A percentile compares a stretch with the other conserved stretches of the same genome.
phyloP scores from a whole-genome alignment of 2,329 filamentous ascomycete species.

The Shiraia sp. region DNA sequence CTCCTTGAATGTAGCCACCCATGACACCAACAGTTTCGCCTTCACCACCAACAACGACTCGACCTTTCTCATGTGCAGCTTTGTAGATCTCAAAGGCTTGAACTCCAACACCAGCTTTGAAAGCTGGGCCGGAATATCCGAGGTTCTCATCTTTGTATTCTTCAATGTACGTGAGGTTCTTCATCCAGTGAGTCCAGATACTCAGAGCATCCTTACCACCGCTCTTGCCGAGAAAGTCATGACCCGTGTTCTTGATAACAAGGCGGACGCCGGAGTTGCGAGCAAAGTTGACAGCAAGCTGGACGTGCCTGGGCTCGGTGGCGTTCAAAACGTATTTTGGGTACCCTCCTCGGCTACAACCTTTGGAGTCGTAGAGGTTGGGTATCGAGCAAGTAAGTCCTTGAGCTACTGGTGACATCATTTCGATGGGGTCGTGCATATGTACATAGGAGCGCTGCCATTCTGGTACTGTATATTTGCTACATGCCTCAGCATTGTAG shows the following conservation, averaged over 20 bases:
- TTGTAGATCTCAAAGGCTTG: slow-evolving; percentile 59
- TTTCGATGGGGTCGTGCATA: slow-evolving; percentile 41
- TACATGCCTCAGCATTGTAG: slow-evolving; percentile 36
- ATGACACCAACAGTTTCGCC: slow-evolving; percentile 57
- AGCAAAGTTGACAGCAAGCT: slow-evolving; percentile 43
- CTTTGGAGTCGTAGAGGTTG: slow-evolving; percentile 37
- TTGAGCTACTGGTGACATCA: slow-evolving; percentile 43
- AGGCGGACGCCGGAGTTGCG: slow-evolving; percentile 38
- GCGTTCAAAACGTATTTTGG: slow-evolving; percentile 43
- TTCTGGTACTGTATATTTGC: slow-evolving; percentile 26
- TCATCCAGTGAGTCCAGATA: slow-evolving; percentile 45
- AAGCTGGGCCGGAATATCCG: slow-evolving; percentile 52
- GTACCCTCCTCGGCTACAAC: slow-evolving; percentile 42
- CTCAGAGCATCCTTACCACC: slow-evolving; percentile 39
- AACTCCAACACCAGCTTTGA: slow-evolving; percentile 61
- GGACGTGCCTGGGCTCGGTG: slow-evolving; percentile 40
- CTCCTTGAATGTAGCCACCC: slow-evolving; percentile 51
- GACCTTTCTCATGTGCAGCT: slow-evolving; percentile 51
- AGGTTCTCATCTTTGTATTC: slow-evolving; percentile 35
- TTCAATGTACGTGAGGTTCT: slow-evolving; percentile 39
- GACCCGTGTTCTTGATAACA: slow-evolving; percentile 42
- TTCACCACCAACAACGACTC: slow-evolving; percentile 58
- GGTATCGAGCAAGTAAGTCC: slow-evolving; percentile 44
- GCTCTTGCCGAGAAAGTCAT: slow-evolving; percentile 43
- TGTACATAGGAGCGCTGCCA: slow-evolving; percentile 42